A percentile compares a stretch with the other conserved stretches of the same genome.
Evolutionary conservation across 2,329 filamentous ascomycete species (phyloP).

Genomic region (Arthrobotrys sphaeroides): DNA sequence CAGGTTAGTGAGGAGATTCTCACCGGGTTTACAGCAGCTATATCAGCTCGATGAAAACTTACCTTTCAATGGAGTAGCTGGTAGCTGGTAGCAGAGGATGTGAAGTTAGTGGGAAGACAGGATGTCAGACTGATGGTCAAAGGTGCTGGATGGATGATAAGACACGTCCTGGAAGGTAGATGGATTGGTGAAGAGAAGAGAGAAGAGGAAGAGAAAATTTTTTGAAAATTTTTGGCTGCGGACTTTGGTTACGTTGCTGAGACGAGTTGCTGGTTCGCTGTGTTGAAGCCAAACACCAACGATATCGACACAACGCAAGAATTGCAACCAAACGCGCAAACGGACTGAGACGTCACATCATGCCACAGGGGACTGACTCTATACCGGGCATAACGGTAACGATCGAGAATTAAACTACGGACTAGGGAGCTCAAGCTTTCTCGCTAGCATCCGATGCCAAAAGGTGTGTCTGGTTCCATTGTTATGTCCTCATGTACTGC

Average conservation of each 20-base stretch:
- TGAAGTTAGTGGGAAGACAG: background rate
- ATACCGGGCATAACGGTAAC: background rate
- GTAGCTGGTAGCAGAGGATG: background rate
- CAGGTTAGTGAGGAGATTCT: background rate
- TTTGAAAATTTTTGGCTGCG: too few species aligned
- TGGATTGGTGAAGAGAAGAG: background rate
- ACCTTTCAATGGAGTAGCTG: background rate
- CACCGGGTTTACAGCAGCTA: background rate
- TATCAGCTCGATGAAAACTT: background rate
- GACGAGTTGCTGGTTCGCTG: too few species aligned
- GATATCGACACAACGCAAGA: background rate
- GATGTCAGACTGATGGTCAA: background rate
- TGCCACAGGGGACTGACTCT: background rate
- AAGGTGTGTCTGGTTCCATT: too few species aligned
- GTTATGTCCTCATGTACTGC: too few species aligned
- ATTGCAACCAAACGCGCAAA: background rate
- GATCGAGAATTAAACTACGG: too few species aligned
- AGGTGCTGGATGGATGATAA: background rate
- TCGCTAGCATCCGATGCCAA: too few species aligned
- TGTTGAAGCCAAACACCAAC: background rate
- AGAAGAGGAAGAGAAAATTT: background rate
- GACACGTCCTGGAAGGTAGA: background rate
- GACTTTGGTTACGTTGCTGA: too few species aligned
- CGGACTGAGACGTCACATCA: background rate
- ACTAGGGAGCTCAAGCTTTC: too few species aligned